phyloP scores from a whole-genome alignment of 495 filamentous ascomycete species.

The Hypomontagnella monticulosa region DNA sequence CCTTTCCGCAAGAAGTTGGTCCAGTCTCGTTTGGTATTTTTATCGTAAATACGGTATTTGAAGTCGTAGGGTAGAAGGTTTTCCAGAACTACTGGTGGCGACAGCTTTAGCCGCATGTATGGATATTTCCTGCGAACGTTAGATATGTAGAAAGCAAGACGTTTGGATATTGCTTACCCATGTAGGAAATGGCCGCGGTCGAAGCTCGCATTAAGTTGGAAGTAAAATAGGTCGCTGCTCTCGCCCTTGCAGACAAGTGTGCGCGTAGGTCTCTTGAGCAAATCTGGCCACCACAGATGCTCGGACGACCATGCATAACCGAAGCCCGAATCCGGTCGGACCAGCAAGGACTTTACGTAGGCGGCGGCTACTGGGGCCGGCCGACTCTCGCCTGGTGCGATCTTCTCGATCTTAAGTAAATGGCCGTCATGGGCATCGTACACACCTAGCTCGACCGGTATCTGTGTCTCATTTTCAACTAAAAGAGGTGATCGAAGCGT shows the following conservation, averaged over 20 bases:
- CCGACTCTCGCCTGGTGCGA: constrained; percentile 88
- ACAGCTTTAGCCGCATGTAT: constrained; percentile 91
- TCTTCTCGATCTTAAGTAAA: constrained; percentile 96
- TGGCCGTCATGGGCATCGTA: constrained; percentile 89
- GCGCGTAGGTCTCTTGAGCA: constrained; percentile 81
- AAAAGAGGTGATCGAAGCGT: constrained; percentile 94
- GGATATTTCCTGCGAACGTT: constrained; percentile 75
- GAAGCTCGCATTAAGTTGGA: constrained; percentile 88
- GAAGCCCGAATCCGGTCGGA: constrained; percentile 95
- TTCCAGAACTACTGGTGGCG: constrained; percentile 91
- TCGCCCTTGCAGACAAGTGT: constrained; percentile 90
- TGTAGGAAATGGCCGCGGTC: constrained; percentile 84
- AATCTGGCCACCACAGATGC: constrained; percentile 88
- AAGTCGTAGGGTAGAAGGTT: constrained; percentile 97
- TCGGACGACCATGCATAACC: constrained; percentile 95
- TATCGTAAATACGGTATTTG: constrained; percentile 98
- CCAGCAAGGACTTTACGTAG: constrained; percentile 87
- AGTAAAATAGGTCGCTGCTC: constrained; percentile 88
- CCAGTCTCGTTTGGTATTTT: constrained; percentile 97
- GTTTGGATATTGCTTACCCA: constrained; percentile 55
- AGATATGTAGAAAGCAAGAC: constrained; percentile 25
- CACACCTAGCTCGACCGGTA: constrained; percentile 93
- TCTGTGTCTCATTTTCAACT: constrained; percentile 97
- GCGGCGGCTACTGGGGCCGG: constrained; percentile 93
- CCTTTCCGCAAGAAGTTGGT: constrained; percentile 97